Conservation (phyloP, 2,329 filamentous ascomycete genomes). For the Diaporthe eres region DNA sequence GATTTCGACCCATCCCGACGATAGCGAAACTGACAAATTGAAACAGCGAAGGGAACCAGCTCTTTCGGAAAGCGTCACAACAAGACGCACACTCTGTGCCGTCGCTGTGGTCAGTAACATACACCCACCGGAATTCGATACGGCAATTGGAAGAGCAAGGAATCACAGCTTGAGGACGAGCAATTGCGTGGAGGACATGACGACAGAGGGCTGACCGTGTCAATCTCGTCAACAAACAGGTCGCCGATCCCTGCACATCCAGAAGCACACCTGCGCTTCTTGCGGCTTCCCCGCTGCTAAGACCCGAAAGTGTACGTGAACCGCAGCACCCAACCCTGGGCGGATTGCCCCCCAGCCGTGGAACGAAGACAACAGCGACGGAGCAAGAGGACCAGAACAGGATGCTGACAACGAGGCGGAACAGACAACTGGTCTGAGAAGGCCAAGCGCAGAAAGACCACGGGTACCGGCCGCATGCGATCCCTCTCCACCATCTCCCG, state of each 20-base stretch:
- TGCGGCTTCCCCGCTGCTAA: slow-evolving; percentile 99
- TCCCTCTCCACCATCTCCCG: slow-evolving; percentile 94
- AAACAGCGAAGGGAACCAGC: slow-evolving; percentile 43
- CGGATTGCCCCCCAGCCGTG: not conserved
- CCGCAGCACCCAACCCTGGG: not conserved
- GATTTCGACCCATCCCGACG: slow-evolving; percentile 37
- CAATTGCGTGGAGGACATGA: slow-evolving; percentile 36
- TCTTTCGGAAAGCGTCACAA: slow-evolving; percentile 42
- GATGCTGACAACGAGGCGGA: slow-evolving; percentile 44
- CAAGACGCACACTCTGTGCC: slow-evolving; percentile 93
- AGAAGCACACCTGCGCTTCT: slow-evolving; percentile 96
- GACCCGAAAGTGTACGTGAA: slow-evolving; percentile 95
- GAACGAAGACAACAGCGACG: not conserved
- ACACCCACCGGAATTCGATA: slow-evolving; percentile 32
- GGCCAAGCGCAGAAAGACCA: slow-evolving; percentile 99
- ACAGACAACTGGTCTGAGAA: slow-evolving; percentile 99
- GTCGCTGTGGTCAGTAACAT: slow-evolving; percentile 90
- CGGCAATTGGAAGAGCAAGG: slow-evolving; percentile 31
- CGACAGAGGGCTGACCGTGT: slow-evolving; percentile 45
- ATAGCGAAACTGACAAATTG: slow-evolving; percentile 39
- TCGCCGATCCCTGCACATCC: slow-evolving; percentile 97
- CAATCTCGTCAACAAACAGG: slow-evolving; percentile 64
- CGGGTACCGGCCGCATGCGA: slow-evolving; percentile 95
- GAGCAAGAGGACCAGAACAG: slow-evolving; percentile 3
- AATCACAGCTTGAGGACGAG: not conserved